Evolutionary conservation across 2,329 filamentous ascomycete genomes (phyloP).

Genomic region (Falciphora oryzae): DNA sequence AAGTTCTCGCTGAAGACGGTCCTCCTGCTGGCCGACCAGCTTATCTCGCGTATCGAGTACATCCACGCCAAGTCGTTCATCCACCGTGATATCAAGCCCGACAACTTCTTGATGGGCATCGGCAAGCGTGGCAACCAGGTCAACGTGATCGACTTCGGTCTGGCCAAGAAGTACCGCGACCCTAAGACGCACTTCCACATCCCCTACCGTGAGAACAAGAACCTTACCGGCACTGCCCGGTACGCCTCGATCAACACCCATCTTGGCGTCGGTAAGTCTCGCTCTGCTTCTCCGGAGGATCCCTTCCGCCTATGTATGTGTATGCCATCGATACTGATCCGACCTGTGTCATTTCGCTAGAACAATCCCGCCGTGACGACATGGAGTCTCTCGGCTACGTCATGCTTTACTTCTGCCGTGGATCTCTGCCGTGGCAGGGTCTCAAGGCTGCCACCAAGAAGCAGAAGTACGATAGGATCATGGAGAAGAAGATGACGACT

Average conservation of each 20-base stretch:
- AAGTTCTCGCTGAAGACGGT: conserved; percentile 99
- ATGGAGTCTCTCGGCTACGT: conserved; percentile 99
- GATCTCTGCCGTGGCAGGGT: conserved; percentile 97
- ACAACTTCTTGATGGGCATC: conserved; percentile 99
- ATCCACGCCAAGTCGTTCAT: conserved; percentile 99
- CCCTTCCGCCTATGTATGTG: background rate
- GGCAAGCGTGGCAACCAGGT: conserved; percentile 99
- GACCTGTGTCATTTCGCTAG: conserved; percentile 26
- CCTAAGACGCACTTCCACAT: conserved; percentile 99
- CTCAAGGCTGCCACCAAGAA: conserved; percentile 98
- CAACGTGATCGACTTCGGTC: conserved; percentile 97
- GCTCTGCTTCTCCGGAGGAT: background rate
- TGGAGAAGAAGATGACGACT: conserved; percentile 99
- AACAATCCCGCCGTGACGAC: conserved; percentile 98
- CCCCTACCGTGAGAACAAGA: conserved; percentile 99
- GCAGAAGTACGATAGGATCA: conserved; percentile 99
- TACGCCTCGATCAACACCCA: conserved; percentile 99
- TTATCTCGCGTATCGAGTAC: conserved; percentile 99
- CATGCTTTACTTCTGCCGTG: conserved; percentile 99
- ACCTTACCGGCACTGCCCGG: conserved; percentile 95
- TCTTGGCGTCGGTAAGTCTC: conserved; percentile 73
- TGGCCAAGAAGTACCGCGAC: conserved; percentile 99
- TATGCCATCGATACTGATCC: background rate
- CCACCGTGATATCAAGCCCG: conserved; percentile 99
- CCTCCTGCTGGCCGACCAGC: conserved; percentile 89